phyloP scores from a whole-genome alignment of 495 filamentous ascomycete species.

The Cudoniella acicularis region DNA sequence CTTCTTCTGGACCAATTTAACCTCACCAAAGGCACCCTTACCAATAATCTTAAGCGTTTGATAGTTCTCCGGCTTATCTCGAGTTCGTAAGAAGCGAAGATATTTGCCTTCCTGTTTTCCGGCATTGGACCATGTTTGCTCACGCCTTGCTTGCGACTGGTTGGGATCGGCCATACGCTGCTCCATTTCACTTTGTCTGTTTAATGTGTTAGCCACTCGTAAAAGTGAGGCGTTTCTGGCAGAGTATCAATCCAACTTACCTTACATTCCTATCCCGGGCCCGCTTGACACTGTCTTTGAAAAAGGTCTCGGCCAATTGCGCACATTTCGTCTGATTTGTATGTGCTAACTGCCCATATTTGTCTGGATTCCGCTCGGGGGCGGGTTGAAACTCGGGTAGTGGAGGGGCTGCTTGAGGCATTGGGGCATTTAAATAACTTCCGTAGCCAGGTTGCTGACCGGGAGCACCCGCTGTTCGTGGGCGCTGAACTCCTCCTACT shows the following conservation, averaged over 20 bases:
- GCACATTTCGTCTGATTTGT: constrained; percentile 76
- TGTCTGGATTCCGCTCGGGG: constrained; percentile 71
- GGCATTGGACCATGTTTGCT: constrained; percentile 70
- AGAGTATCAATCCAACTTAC: constrained; percentile 39
- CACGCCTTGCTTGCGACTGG: constrained; percentile 69
- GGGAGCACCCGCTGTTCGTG: constrained; percentile 69
- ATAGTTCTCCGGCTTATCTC: constrained; percentile 89
- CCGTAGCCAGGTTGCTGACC: constrained; percentile 58
- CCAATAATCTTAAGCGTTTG: constrained; percentile 95
- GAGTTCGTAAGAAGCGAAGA: constrained; percentile 89
- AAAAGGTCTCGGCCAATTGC: constrained; percentile 80
- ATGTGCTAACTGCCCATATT: constrained; percentile 57
- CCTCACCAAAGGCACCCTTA: constrained; percentile 98
- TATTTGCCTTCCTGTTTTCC: constrained; percentile 85
- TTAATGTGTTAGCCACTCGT: background rate
- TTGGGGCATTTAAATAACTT: constrained; percentile 60
- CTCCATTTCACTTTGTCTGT: constrained; percentile 86
- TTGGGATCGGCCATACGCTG: constrained; percentile 70
- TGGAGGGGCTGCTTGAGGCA: constrained; percentile 45
- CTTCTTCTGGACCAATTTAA: constrained; percentile 93
- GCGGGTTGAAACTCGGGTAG: constrained; percentile 49
- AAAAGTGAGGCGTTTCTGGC: background rate
- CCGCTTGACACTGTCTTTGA: constrained; percentile 91
- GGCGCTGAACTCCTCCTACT: constrained; percentile 62
- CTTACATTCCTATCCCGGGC: constrained; percentile 88